A percentile compares a stretch with the other conserved stretches of the same genome.
phyloP scores from a whole-genome alignment of 164 flowering plant genomes.

The Aristolochia californica region DNA sequence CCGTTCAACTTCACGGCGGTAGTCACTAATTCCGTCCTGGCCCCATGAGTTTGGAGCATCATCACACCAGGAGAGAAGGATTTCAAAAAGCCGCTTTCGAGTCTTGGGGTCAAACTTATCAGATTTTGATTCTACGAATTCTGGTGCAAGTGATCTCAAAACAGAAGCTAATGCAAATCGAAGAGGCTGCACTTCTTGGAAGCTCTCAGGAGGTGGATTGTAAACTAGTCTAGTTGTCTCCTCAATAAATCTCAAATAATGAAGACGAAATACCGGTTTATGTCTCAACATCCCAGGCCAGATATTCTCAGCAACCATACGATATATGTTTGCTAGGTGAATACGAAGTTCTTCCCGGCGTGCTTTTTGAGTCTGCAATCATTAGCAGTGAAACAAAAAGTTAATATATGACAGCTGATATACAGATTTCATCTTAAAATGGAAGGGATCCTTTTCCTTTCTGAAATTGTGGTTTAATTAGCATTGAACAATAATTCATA shows the following conservation, averaged over 20 bases:
- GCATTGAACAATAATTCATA: too few species aligned
- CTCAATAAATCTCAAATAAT: constrained; percentile 84
- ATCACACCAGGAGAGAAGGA: constrained; percentile 93
- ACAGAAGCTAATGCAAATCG: constrained; percentile 94
- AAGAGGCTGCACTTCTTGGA: constrained; percentile 86
- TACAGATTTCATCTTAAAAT: too few species aligned
- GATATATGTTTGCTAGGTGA: constrained; percentile 84
- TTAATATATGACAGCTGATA: not conserved
- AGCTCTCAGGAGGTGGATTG: constrained; percentile 56
- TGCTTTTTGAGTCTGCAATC: constrained; percentile 69
- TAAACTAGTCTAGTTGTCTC: constrained; percentile 60
- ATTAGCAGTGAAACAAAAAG: not conserved
- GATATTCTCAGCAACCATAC: constrained; percentile 80
- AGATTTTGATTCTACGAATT: constrained; percentile 82
- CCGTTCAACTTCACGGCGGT: constrained; percentile 88
- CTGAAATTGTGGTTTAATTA: too few species aligned
- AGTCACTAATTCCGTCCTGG: constrained; percentile 80
- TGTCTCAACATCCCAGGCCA: constrained; percentile 92
- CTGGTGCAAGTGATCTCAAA: constrained; percentile 81
- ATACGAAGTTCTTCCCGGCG: constrained; percentile 95
- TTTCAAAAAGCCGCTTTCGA: constrained; percentile 82
- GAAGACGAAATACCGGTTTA: constrained; percentile 76
- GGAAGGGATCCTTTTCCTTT: too few species aligned
- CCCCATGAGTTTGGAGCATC: constrained; percentile 71
- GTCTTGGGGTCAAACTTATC: constrained; percentile 87